Percentiles rank a stretch among this genome's conserved stretches.
Evolutionary conservation across 208 protist species (phyloP).

Genomic region (Lotmaria passim): DNA sequence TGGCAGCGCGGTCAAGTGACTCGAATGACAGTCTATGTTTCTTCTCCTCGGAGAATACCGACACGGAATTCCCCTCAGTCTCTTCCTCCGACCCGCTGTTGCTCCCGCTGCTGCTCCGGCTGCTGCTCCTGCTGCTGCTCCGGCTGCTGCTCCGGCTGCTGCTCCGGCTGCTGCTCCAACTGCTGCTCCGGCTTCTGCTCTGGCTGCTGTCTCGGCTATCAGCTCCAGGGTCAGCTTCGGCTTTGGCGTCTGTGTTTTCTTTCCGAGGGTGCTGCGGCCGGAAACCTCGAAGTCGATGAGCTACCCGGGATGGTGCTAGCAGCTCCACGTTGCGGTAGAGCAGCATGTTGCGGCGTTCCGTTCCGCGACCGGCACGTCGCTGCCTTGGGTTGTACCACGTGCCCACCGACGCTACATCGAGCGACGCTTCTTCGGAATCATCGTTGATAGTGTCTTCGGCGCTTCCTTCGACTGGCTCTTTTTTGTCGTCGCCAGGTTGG

Average conservation of each 20-base stretch:
- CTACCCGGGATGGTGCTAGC: too few species aligned
- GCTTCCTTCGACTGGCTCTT: too few species aligned
- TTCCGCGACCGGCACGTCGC: conserved; percentile 15
- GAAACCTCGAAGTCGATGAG: background rate
- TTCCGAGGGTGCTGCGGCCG: too few species aligned
- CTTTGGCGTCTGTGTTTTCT: background rate
- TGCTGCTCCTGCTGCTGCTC: background rate
- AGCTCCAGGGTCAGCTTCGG: background rate
- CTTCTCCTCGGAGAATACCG: too few species aligned
- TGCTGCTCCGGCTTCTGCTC: background rate
- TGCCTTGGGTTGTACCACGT: too few species aligned
- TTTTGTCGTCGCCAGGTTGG: too few species aligned
- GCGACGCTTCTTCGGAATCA: too few species aligned
- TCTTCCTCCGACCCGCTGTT: background rate
- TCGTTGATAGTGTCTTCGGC: too few species aligned
- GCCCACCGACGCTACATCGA: too few species aligned
- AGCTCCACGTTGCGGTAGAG: conserved; percentile 17
- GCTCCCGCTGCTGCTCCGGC: background rate
- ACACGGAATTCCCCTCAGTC: background rate
- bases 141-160: too few species aligned
- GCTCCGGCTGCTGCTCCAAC: background rate
- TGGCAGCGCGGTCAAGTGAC: too few species aligned
- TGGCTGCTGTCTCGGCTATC: background rate
- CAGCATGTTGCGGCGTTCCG: conserved; percentile 19
- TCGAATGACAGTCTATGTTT: too few species aligned